Base-by-base conservation (phyloP, 345 rosid genomes). In the Salix viminalis region DNA sequence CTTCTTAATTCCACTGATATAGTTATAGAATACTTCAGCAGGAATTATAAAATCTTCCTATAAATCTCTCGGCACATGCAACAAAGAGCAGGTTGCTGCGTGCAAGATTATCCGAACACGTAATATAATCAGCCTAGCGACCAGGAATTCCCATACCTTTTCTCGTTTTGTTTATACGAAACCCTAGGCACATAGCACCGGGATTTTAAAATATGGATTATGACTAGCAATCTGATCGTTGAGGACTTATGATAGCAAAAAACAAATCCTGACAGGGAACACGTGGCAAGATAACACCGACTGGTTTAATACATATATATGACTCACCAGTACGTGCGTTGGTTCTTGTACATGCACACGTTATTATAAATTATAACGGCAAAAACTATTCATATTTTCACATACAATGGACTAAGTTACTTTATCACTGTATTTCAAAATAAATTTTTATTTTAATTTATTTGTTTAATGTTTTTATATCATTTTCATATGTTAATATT, bases 261-360 rank as follows among this genome's bases (percentile, higher is more conserved):
- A 46, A 15, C 13, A n/a, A 4, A 21, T 12, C 9, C 1, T 34
- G 67, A 18, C 5, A n/a, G 32, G 24, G 19, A 64, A 73, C 41
- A 80, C 81, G 81, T 78, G 75, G 83, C 81, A 42, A 28, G 78
- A 83, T 79, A 74, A 70, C 21, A 18, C 58, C 69, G 64, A 77
- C 79, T 36, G 76, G n/a, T 71, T 46, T 23, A 76, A 34, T 21
- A 23, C 1, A 41, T 9, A 0, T 9, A 16, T 8, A 34, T 23
- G 79, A 76, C 77, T 78, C 77, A 68, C 78, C 73, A 8, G 71
- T 79, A 52, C 83, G 79, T 80, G 83, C 70, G 15, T 30, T 41
- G 61, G 50, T 13, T 14, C 16, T 1, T 14, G 16, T 14, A 0
- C 50, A 44, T 44, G 15, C 50, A 44, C 16, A 2, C 18, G 50